phyloP scores from a whole-genome alignment of 768 basidiomycete genomes.

The Nidula microcarpa region DNA sequence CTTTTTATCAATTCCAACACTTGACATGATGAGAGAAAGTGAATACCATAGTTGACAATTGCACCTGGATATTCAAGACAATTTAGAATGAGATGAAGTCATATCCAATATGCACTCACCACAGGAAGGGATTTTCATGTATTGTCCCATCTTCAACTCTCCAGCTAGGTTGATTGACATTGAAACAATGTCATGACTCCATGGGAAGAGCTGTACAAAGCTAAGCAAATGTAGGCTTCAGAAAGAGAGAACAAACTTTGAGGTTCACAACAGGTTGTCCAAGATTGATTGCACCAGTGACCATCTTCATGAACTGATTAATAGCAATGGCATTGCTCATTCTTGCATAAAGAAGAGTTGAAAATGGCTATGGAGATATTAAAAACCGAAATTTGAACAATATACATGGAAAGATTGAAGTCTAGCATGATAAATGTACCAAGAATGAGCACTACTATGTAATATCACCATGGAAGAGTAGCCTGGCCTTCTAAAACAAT shows the following conservation, averaged over 20 bases:
- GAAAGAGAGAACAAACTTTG: conserved; percentile 33
- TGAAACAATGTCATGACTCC: conserved; percentile 59
- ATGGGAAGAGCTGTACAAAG: conserved; percentile 54
- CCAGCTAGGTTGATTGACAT: conserved; percentile 50
- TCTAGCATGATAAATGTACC: conserved; percentile 40
- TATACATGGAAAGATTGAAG: not conserved
- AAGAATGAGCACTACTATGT: conserved; percentile 50
- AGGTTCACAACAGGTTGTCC: conserved; percentile 68
- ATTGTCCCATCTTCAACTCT: conserved; percentile 73
- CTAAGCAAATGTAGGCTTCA: not conserved
- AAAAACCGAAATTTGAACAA: not conserved
- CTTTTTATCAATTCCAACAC: not conserved
- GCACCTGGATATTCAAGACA: conserved; percentile 19
- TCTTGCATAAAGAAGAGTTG: conserved; percentile 51
- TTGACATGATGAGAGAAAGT: not conserved
- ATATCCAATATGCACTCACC: conserved; percentile 19
- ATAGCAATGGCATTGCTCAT: conserved; percentile 63
- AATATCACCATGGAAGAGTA: conserved; percentile 62
- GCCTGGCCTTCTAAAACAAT: conserved; percentile 59
- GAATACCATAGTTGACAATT: conserved; percentile 32
- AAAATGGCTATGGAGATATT: conserved; percentile 39
- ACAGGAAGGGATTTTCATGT: conserved; percentile 65
- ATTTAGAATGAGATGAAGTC: too few species aligned
- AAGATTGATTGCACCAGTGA: conserved; percentile 55
- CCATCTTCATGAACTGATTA: conserved; percentile 64